These are phyloP conservation scores for Globisporangium spinosum DNA, from an alignment of 352 stramenopile genomes.

Conservation along the genomic window DNA sequence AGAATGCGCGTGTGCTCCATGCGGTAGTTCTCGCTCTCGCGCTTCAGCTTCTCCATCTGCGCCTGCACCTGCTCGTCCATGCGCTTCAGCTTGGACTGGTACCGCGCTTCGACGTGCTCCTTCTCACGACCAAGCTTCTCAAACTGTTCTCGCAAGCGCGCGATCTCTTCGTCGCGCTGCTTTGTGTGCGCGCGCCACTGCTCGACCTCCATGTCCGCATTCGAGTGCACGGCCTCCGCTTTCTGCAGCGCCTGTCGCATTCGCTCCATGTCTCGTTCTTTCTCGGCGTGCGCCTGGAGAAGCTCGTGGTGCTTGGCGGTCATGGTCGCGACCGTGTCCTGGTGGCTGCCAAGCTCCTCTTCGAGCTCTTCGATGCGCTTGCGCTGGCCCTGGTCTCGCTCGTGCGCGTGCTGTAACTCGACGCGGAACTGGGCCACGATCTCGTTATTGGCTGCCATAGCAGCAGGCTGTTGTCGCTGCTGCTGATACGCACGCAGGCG, in stretches of 20 bases:
- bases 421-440: constrained; percentile 35
- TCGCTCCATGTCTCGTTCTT: constrained; percentile 35
- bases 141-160: constrained; percentile 29
- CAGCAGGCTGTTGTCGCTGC: constrained; percentile 19
- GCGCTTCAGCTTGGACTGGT: constrained; percentile 43
- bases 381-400: constrained; percentile 29
- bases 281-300: constrained; percentile 20
- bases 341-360: constrained; percentile 28
- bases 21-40: constrained; percentile 57
- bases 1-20: constrained; percentile 42
- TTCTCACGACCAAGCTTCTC: constrained; percentile 46
- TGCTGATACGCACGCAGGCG: constrained; percentile 20
- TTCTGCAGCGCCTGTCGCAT: constrained; percentile 41
- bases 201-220: constrained; percentile 35
- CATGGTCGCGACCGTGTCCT: constrained; percentile 26
- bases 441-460: constrained; percentile 11
- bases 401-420: constrained; percentile 31
- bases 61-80: constrained; percentile 63
- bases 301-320: constrained; percentile 36
- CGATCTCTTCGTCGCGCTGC: constrained; percentile 47
- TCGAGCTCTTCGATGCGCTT: constrained; percentile 38
- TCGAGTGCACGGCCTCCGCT: constrained; percentile 28
- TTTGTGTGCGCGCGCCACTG: constrained; percentile 36
- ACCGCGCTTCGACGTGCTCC: constrained; percentile 35
- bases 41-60: constrained; percentile 44